These are phyloP conservation scores for Trichoderma sp. DNA, from an alignment of 2,329 filamentous ascomycete genomes.

Conservation along the genomic window DNA sequence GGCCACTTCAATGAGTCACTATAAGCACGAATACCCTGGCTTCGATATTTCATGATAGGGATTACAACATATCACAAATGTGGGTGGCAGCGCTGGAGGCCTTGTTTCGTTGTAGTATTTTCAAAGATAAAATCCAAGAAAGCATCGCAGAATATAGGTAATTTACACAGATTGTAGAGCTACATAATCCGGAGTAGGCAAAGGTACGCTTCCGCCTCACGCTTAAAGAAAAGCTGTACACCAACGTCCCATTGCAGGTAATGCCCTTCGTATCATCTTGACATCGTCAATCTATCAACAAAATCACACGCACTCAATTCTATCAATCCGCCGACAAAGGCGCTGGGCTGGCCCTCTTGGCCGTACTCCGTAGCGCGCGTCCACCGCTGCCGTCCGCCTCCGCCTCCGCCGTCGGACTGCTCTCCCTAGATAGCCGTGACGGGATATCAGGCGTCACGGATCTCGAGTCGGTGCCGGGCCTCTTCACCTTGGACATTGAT, in stretches of 20 bases:
- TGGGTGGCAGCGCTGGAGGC: not conserved
- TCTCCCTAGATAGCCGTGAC: constrained; percentile 56
- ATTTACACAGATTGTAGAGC: constrained; percentile 2
- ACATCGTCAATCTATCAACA: constrained; percentile 7
- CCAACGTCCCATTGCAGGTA: constrained; percentile 8
- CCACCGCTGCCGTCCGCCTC: constrained; percentile 32
- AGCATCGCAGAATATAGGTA: not conserved
- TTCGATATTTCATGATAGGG: not conserved
- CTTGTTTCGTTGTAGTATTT: no score
- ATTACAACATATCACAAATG: no score
- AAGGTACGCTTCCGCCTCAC: constrained; percentile 19
- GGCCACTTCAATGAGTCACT: not conserved
- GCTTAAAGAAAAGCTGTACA: constrained; percentile 11
- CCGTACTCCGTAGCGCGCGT: constrained; percentile 34
- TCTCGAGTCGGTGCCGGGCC: constrained; percentile 51
- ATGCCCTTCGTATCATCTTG: constrained; percentile 19
- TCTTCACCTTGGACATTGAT: constrained; percentile 47
- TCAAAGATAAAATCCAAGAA: no score
- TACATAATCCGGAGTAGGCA: not conserved
- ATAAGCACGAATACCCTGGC: not conserved
- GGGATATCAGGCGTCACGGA: constrained; percentile 59
- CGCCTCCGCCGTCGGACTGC: constrained; percentile 39
- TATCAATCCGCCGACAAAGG: constrained; percentile 17
- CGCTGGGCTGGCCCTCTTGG: constrained; percentile 32
- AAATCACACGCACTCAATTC: not conserved